A percentile compares a stretch with the other conserved stretches of the same genome.
phyloP scores from a whole-genome alignment of 2,329 filamentous ascomycete genomes.

The Raffaelea deltoideospora region DNA sequence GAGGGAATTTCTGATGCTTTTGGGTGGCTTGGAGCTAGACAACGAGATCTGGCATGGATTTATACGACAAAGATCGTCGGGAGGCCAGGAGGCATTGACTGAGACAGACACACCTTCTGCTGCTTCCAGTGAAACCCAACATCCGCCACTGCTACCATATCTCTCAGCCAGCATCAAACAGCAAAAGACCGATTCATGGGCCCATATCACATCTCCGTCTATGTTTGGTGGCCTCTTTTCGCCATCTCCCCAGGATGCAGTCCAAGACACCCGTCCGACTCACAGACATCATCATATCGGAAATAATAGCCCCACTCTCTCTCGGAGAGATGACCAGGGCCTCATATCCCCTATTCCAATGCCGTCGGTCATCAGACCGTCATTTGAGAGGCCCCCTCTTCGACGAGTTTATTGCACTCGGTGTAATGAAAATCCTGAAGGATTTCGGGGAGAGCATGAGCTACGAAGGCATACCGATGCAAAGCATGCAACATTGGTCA shows the following conservation, averaged over 20 bases:
- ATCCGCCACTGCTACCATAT: no score
- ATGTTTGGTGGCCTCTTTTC: no score
- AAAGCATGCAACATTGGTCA: slow-evolving; percentile 45
- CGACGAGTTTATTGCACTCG: slow-evolving; percentile 51
- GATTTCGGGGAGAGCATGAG: slow-evolving; percentile 79
- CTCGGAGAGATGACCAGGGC: slow-evolving; percentile 21
- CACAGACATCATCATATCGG: slow-evolving; percentile 23
- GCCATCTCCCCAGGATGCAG: no score
- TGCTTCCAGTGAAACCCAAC: no score
- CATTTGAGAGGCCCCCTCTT: slow-evolving; percentile 34
- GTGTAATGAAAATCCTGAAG: slow-evolving; percentile 60
- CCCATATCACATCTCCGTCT: no score
- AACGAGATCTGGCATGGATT: slow-evolving; percentile 25
- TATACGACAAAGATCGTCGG: slow-evolving; percentile 18
- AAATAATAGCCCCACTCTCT: slow-evolving; percentile 25
- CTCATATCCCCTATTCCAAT: slow-evolving; percentile 26
- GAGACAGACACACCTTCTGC: no score
- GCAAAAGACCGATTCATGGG: no score
- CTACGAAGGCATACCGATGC: slow-evolving; percentile 50
- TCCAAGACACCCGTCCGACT: no score
- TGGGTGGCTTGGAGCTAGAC: slow-evolving; percentile 28
- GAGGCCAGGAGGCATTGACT: not conserved
- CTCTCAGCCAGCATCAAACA: no score
- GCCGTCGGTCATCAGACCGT: slow-evolving; percentile 23
- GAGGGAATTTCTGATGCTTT: slow-evolving; percentile 31